These are phyloP conservation scores for Brassica carinata DNA, from an alignment of 345 rosid genomes.

Conservation along the genomic window DNA sequence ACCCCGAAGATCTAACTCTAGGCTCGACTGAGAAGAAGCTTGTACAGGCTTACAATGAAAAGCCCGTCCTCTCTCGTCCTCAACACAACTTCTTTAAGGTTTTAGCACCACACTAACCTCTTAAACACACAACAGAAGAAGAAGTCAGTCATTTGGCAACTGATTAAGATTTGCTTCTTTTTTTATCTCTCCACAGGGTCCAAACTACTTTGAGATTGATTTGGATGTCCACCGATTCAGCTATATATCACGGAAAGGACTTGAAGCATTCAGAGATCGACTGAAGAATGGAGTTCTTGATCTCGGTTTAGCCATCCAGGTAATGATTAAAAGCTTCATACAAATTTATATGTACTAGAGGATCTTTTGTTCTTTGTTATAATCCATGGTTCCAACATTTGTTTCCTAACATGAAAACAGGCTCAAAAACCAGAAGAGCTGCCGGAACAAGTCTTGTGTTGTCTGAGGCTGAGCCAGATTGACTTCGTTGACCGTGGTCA, in stretches of 20 bases:
- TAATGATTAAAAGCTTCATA: conserved; percentile 25
- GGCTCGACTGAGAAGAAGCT: conserved; percentile 87
- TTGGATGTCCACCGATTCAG: conserved; percentile 91
- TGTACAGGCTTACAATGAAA: conserved; percentile 79
- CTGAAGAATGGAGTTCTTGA: conserved; percentile 74
- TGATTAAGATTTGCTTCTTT: neutral
- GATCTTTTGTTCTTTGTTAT: neutral
- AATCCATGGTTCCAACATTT: neutral
- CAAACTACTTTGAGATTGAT: conserved; percentile 91
- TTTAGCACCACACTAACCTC: neutral
- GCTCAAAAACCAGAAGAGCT: conserved; percentile 94
- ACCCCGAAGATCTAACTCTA: conserved; percentile 78
- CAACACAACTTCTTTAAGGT: conserved; percentile 83
- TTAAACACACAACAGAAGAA: neutral
- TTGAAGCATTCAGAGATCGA: conserved; percentile 84
- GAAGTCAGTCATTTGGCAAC: neutral
- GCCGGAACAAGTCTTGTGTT: conserved; percentile 81
- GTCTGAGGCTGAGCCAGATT: conserved; percentile 82
- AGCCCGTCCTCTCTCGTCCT: conserved; percentile 96
- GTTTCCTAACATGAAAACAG: conserved; percentile 40
- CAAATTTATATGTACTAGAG: neutral
- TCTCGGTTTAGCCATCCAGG: conserved; percentile 91
- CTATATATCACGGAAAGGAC: conserved; percentile 89
- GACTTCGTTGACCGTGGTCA: conserved; percentile 77
- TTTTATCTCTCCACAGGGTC: conserved; percentile 53